Evolutionary conservation across 129 eudicot genomes (phyloP).

Genomic region (Flaveria linearis): DNA sequence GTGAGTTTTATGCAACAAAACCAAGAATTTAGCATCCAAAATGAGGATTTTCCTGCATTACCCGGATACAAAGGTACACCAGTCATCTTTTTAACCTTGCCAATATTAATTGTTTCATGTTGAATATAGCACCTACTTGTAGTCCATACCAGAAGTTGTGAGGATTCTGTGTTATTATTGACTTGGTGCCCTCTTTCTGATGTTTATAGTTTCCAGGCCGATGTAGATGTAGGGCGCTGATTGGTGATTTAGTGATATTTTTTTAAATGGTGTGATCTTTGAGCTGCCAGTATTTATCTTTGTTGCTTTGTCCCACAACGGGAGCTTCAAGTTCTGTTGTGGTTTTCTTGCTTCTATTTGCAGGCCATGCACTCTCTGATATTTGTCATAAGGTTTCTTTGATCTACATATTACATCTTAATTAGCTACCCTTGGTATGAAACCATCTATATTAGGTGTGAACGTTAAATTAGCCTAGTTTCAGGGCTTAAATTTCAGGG

Average conservation of each 20-base stretch:
- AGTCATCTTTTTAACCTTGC: slow-evolving; percentile 23
- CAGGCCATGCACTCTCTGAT: no score
- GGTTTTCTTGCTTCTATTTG: not conserved
- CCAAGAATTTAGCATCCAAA: slow-evolving; percentile 88
- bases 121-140: not conserved
- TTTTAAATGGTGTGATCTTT: not conserved
- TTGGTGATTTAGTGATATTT: not conserved
- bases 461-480: not conserved
- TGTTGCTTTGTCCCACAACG: not conserved
- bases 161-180: slow-evolving; percentile 13
- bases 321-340: not conserved
- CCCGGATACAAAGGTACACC: slow-evolving; percentile 78
- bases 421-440: not conserved
- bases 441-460: not conserved
- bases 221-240: not conserved
- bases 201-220: slow-evolving; percentile 4
- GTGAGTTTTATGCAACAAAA: slow-evolving; percentile 75
- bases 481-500: slow-evolving; percentile 3
- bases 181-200: slow-evolving; percentile 10
- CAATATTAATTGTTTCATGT: slow-evolving; percentile 9
- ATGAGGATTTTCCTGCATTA: slow-evolving; percentile 88
- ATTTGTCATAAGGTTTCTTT: no score
- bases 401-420: not conserved
- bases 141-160: slow-evolving; percentile 13
- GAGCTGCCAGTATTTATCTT: not conserved